Evolutionary conservation across 2,329 filamentous ascomycete genomes (phyloP), one percentile per base, ranked within the genome.

Genomic region (Exserohilum rostratum): DNA sequence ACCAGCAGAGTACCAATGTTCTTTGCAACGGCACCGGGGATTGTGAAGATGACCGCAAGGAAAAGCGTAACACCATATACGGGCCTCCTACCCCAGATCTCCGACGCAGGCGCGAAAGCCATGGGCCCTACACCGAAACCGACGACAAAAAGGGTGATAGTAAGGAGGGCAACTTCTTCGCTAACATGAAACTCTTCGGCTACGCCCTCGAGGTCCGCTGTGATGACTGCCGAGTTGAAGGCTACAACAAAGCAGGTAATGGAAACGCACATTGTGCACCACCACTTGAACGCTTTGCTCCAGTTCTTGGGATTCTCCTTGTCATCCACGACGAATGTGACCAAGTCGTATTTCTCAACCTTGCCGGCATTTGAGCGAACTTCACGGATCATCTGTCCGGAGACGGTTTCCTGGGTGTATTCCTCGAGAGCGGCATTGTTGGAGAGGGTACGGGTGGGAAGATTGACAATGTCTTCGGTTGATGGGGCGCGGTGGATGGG

Each of bases 251-350:
- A 80, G 61, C 78, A 80, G 1, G 78, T 79, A 0, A 78, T 29
- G 0, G 91, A 89, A 0, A 96, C 90, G 13, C 91, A 86, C 88
- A 96, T 91, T 20, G 91, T 96, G 69, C 85, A 88, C 66, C 68
- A 77, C 90, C 90, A 93, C 76, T 93, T 95, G 73, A 80, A 88
- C 1, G 77, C 79, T 73, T 91, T 91, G 52, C 83, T 85, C 90
- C 90, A 95, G 74, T 93, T 95, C 81, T 93, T 93, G 0, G 91
- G 90, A 67, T 93, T 93, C 60, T 87, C 89, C 0, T 85, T 83
- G 70, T 95, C 90, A 54, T 86, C 78, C 2, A 87, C 82, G 3
- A 81, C 83, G 69, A 95, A 96, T 0, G 87, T 89, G 30, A 90
- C 87, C 9, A 90, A 78, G 53, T 87, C 85, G 68, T 84, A 87